These are phyloP conservation scores for Yamadazyma laniorum DNA, from an alignment of 805 yeast genomes.

Conservation along the genomic window DNA sequence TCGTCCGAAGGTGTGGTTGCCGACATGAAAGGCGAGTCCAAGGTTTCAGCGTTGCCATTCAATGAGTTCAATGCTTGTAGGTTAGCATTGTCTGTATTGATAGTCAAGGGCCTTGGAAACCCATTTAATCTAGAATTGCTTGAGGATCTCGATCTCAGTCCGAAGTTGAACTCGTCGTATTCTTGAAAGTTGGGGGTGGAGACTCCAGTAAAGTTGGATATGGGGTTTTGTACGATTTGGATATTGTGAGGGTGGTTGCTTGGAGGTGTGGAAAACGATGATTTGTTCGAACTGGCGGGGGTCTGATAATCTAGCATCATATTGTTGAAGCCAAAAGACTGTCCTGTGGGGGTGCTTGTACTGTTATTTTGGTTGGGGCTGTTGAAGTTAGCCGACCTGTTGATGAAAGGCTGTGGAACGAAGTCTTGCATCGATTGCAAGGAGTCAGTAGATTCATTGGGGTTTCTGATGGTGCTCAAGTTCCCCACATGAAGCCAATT, in stretches of 20 bases:
- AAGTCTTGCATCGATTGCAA: conserved; percentile 45
- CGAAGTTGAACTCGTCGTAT: conserved; percentile 31
- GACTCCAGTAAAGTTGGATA: conserved; percentile 4
- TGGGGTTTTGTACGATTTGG: conserved; percentile 10
- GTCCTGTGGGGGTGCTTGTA: conserved; percentile 14
- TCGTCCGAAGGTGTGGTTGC: conserved; percentile 39
- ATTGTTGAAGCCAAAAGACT: conserved; percentile 25
- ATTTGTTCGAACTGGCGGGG: conserved; percentile 25
- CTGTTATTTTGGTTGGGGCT: conserved; percentile 1
- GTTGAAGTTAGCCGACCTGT: conserved; percentile 24
- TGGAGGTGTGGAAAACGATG: conserved; percentile 24
- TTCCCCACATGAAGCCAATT: conserved; percentile 47
- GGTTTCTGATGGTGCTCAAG: conserved; percentile 29
- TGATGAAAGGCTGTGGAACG: conserved; percentile 41
- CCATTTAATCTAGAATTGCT: conserved; percentile 20
- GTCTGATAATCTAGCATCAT: conserved; percentile 44
- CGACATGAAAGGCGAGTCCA: conserved; percentile 44
- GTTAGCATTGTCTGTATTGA: conserved; percentile 36
- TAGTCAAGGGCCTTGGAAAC: conserved; percentile 36
- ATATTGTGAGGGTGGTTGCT: conserved; percentile 4
- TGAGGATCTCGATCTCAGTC: conserved; percentile 19
- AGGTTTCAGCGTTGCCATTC: conserved; percentile 21
- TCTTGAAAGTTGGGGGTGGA: conserved; percentile 17
- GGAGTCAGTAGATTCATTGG: conserved; percentile 34
- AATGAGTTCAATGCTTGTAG: conserved; percentile 23